These are phyloP conservation scores for Aschersonia sp. DNA, from an alignment of 2,329 filamentous ascomycete genomes.

Conservation along the genomic window DNA sequence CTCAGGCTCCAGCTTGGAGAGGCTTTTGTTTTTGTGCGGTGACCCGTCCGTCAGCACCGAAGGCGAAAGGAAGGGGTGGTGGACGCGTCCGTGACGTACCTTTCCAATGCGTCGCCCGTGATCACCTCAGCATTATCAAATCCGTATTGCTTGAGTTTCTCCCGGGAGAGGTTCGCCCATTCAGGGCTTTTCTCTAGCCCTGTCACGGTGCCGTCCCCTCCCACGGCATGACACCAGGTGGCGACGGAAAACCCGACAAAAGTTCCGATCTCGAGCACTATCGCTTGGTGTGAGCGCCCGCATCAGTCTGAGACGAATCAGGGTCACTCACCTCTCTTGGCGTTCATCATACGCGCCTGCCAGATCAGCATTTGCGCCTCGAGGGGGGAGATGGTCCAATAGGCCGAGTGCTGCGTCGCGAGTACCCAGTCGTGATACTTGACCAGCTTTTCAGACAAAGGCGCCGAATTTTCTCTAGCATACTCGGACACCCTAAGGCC, in stretches of 20 bases:
- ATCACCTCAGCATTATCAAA: slow-evolving; percentile 3
- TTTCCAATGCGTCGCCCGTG: slow-evolving; percentile 23
- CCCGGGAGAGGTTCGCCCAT: slow-evolving; percentile 20
- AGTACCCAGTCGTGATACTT: not conserved
- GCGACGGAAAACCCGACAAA: slow-evolving; percentile 23
- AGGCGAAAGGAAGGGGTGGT: not conserved
- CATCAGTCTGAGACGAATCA: not conserved
- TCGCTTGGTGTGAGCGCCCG: not conserved
- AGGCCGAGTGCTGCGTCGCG: not conserved
- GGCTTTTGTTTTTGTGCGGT: slow-evolving; percentile 3
- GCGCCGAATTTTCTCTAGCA: not conserved
- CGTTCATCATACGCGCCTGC: not conserved
- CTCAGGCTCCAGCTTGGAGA: slow-evolving; percentile 13
- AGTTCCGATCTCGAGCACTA: slow-evolving; percentile 25
- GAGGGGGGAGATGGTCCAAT: not conserved
- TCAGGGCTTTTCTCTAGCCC: slow-evolving; percentile 23
- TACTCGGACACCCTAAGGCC: slow-evolving; percentile 2
- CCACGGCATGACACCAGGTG: slow-evolving; percentile 22
- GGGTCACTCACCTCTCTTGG: not conserved
- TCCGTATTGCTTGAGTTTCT: slow-evolving; percentile 8
- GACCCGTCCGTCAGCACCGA: not conserved
- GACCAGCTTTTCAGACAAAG: not conserved
- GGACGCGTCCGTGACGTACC: slow-evolving; percentile 14
- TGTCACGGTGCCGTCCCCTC: slow-evolving; percentile 20
- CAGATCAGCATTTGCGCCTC: not conserved